Percentiles rank a stretch among this genome's conserved stretches.
phyloP scores from a whole-genome alignment of 176 grass and related monocot species.

The Bromus sterilis region DNA sequence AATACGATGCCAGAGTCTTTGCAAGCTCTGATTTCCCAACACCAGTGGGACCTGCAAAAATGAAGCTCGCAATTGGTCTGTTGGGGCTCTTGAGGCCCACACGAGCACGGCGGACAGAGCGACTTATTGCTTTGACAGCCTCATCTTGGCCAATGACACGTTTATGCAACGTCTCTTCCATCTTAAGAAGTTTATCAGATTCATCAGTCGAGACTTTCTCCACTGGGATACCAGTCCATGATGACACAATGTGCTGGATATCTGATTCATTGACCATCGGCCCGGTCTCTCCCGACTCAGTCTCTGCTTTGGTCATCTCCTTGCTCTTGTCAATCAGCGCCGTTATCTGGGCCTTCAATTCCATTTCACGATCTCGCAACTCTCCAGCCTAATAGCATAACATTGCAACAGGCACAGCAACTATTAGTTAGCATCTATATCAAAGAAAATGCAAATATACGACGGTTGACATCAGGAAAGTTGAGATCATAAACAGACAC shows the following conservation, averaged over 20 bases:
- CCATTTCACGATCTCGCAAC: conserved; percentile 77
- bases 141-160: conserved; percentile 93
- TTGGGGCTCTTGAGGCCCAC: conserved; percentile 89
- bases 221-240: conserved; percentile 92
- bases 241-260: conserved; percentile 90
- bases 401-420: not conserved
- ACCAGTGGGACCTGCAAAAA: conserved; percentile 87
- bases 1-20: conserved; percentile 71
- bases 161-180: conserved; percentile 82
- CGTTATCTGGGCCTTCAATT: conserved; percentile 70
- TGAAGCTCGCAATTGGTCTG: conserved; percentile 87
- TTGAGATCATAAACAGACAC: conserved; percentile 3
- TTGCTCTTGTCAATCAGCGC: conserved; percentile 76
- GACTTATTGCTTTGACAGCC: conserved; percentile 84
- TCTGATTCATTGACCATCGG: conserved; percentile 77
- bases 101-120: conserved; percentile 76
- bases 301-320: conserved; percentile 77
- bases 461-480: not conserved
- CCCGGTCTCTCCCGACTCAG: conserved; percentile 49
- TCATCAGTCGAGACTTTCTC: conserved; percentile 85
- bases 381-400: conserved; percentile 59
- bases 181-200: conserved; percentile 82
- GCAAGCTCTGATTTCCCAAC: conserved; percentile 97
- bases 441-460: not conserved
- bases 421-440: not conserved